Evolutionary conservation across 192 early-diverging fungal species (phyloP), one percentile per base, ranked within the genome.

Genomic region (Coemansia sp.): DNA sequence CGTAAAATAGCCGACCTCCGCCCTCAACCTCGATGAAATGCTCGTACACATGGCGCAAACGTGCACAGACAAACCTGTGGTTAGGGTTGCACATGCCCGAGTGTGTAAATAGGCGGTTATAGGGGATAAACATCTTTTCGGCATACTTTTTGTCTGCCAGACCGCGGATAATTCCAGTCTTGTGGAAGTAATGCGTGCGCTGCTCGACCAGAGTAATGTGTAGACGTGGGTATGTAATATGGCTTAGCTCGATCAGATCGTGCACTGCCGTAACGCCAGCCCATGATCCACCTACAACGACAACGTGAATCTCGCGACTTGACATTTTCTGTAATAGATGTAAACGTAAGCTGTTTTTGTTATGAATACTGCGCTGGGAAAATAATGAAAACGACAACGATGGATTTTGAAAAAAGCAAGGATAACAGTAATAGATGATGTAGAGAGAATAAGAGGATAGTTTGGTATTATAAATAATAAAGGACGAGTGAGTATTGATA

Each of bases 111-210:
- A 83, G 52, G 10, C 78, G 63, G 45, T 67, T 56, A 52, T 80
- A 80, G 0, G 81, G 69, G 26, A 83, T 80, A 67, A 75, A 83
- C 43, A 83, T 71, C 35, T 57, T 55, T 28, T 71, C 50, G 1
- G 67, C 67, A 38, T 71, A 71, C 29, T 33, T 41, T 24, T 72
- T 72, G 32, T 83, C 77, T 1, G 80, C 79, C 26, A 80, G 15
- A 0, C 74, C 81, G 2, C 79, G 70, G 24, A 80, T 78, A 10
- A 78, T 59, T 13, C 77, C 81, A 3, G 79, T 64, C 39, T 73
- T 80, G 55, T 83, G 81, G 53, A 79, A 77, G 37, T 78, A 74
- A 40, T 75, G 72, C 28, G 79, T 77, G 27, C 77, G 79, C 55
- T 67, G 75, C 39, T 83, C 81, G 14, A 83, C 58, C 5, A 83